Evolutionary conservation across 2,329 filamentous ascomycete species (phyloP).

Genomic region (Colletotrichum orchidophilum): DNA sequence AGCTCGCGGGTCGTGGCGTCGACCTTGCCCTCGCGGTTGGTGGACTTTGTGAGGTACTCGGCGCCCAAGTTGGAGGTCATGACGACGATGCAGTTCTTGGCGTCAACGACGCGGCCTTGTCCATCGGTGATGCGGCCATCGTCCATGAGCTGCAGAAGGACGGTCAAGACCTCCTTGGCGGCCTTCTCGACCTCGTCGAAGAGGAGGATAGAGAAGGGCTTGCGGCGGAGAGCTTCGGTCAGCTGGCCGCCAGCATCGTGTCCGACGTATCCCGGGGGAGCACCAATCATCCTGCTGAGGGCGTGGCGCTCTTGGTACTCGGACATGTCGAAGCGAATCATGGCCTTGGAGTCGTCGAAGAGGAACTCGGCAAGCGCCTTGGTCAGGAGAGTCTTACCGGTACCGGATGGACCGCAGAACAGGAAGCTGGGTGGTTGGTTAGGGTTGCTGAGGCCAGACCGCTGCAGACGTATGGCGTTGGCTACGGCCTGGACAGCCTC

Average conservation of each 20-base stretch:
- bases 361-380: conserved; percentile 98
- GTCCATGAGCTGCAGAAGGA: conserved; percentile 99
- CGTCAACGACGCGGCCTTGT: conserved; percentile 93
- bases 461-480: conserved; percentile 94
- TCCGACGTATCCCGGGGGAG: conserved; percentile 95
- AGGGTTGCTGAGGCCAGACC: conserved; percentile 93
- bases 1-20: conserved; percentile 87
- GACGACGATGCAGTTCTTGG: conserved; percentile 98
- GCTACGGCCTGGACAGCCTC: conserved; percentile 94
- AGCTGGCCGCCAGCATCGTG: conserved; percentile 96
- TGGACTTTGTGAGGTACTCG: conserved; percentile 86
- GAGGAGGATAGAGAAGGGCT: conserved; percentile 96
- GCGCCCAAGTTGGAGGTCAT: conserved; percentile 99
- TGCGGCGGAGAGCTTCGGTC: conserved; percentile 91
- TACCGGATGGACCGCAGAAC: conserved; percentile 98
- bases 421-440: conserved; percentile 98
- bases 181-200: conserved; percentile 99
- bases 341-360: conserved; percentile 95
- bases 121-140: conserved; percentile 98
- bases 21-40: conserved; percentile 82
- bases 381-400: conserved; percentile 95
- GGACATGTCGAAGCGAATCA: conserved; percentile 99
- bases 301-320: conserved; percentile 98
- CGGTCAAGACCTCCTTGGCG: conserved; percentile 95
- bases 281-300: conserved; percentile 96